phyloP scores from a whole-genome alignment of 768 basidiomycete genomes.

The Tylopilus sp. region DNA sequence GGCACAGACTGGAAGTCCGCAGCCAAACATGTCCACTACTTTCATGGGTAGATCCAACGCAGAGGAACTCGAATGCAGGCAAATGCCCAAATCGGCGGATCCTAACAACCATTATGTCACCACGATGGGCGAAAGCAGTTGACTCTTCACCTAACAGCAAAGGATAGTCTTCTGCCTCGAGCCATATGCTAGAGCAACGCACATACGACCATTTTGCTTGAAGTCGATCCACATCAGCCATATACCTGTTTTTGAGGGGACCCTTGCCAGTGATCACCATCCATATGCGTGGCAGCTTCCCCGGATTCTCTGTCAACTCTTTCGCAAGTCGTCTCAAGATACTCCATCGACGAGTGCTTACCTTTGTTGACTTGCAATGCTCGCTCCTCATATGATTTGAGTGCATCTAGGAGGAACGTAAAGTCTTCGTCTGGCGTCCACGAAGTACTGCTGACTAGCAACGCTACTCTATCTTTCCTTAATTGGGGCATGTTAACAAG shows the following conservation, averaged over 20 bases:
- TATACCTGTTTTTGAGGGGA: constrained; percentile 69
- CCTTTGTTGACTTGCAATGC: constrained; percentile 37
- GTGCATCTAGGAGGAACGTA: constrained; percentile 70
- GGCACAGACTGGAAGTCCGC: constrained; percentile 90
- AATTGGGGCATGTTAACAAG: constrained; percentile 41
- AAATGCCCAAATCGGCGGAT: constrained; percentile 89
- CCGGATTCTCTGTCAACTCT: constrained; percentile 12
- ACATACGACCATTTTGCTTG: constrained; percentile 74
- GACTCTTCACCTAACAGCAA: constrained; percentile 62
- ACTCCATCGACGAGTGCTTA: background rate
- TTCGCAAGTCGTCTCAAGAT: background rate
- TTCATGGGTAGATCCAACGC: constrained; percentile 97
- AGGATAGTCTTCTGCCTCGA: constrained; percentile 90
- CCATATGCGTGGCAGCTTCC: constrained; percentile 66
- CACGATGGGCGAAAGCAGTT: background rate
- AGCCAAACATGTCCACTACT: constrained; percentile 99
- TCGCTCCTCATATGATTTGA: constrained; percentile 64
- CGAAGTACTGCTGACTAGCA: constrained; percentile 88
- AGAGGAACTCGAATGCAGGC: constrained; percentile 87
- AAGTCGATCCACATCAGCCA: constrained; percentile 57
- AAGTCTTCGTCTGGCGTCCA: constrained; percentile 99
- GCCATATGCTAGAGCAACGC: constrained; percentile 78
- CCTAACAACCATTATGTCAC: constrained; percentile 41
- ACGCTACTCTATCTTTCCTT: constrained; percentile 73
- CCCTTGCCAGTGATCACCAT: constrained; percentile 92